phyloP scores from a whole-genome alignment of 2,329 filamentous ascomycete species.

The Xylaria sp. region DNA sequence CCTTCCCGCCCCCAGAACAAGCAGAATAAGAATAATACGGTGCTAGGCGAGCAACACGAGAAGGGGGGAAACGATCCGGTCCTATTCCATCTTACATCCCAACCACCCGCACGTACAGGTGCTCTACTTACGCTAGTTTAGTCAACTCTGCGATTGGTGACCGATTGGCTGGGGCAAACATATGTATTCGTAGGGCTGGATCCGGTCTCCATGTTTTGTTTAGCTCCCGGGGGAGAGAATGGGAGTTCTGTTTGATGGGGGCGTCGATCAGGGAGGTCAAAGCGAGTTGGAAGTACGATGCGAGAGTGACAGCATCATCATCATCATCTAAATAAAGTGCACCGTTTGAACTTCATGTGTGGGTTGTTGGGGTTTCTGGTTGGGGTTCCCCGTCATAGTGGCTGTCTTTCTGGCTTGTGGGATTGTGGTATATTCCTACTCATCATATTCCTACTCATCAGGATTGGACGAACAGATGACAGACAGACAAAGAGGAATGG shows the following conservation, averaged over 20 bases:
- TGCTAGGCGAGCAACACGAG: not conserved
- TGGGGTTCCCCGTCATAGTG: no score
- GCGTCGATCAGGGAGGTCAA: not conserved
- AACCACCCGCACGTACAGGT: not conserved
- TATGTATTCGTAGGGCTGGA: slow-evolving; percentile 4
- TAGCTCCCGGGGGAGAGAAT: slow-evolving; percentile 10
- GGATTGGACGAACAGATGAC: not conserved
- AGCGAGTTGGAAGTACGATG: not conserved
- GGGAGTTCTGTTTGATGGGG: slow-evolving; percentile 10
- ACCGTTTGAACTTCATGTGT: not conserved
- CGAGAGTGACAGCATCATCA: no score
- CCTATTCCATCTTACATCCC: not conserved
- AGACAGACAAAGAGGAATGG: not conserved
- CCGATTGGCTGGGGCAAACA: slow-evolving; percentile 11
- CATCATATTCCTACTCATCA: no score
- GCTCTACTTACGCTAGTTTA: not conserved
- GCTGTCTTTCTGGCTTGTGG: not conserved
- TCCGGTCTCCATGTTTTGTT: slow-evolving; percentile 16
- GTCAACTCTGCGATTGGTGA: slow-evolving; percentile 26
- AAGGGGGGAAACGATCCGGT: not conserved
- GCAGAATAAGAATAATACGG: not conserved
- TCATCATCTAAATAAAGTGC: not conserved
- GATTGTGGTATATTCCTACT: not conserved
- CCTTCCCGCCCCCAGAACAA: not conserved
- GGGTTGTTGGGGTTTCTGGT: slow-evolving; percentile 7